Base-by-base conservation (phyloP, 352 stramenopile genomes). In the Globisporangium acanthophoron region DNA sequence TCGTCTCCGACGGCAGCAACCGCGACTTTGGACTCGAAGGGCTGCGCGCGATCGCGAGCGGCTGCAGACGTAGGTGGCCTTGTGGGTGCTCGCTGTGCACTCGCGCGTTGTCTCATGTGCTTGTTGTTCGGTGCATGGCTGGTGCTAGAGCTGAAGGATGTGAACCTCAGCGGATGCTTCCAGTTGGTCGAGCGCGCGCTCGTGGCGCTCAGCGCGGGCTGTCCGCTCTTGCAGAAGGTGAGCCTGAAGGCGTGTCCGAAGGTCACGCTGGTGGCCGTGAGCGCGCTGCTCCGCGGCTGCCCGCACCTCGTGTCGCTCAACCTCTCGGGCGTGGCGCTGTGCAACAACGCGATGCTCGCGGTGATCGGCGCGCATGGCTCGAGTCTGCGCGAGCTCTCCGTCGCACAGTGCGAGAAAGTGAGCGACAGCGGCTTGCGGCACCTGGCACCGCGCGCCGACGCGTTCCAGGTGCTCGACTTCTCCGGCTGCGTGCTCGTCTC, bases 1-100 rank as follows among this genome's bases (percentile, higher is more conserved):
- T 97, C 56, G 76, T 98, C 0, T 97, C 89, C 16, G 92, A 98
- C 59, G 94, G 94, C n/a, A 88, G 83, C 56, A 81, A 96, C 39
- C 87, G 90, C 27, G 80, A 96, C 45, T 97, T 97, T 73, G 90
- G 86, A 1, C 70, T 97, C 5, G 92, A 97, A 67, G 94, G 94
- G 4, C 66, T 98, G 1, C 90, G 96, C 54, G 88, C 91, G 2
- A 73, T 97, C 41, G 81, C 85, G 11, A 72, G 66, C 15, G 71
- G 71, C 43, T 91, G 78, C 52, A 35, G 55, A 49, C 45, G 73
- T 87, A 57, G 18, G 61, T 69, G 31, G 5, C 11, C 0, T 53
- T 12, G 5, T 51, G 24, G 51, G 0, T 49, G 37, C 8, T 47
- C 12, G 31, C 53, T 16, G 24, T 33, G 24, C 37, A 0, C 9